phyloP scores from a whole-genome alignment of 495 filamentous ascomycete species.

The Tuber umbilicatum region DNA sequence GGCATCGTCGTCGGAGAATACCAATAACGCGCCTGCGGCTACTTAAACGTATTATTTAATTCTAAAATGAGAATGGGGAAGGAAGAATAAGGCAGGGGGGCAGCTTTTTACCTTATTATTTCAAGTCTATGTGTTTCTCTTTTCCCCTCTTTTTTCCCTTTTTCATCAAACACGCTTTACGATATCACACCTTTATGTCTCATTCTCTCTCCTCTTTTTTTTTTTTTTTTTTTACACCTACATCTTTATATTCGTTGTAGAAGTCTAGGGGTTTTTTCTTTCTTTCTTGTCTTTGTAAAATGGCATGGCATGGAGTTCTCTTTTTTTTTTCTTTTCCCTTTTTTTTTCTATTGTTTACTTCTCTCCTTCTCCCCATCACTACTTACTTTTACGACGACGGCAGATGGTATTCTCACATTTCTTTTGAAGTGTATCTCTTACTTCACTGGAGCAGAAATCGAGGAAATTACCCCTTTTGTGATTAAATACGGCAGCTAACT shows the following conservation, averaged over 20 bases:
- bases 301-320: constrained; percentile 37
- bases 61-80: not conserved
- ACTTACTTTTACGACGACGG: constrained; percentile 14
- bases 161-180: not conserved
- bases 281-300: constrained; percentile 9
- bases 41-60: not conserved
- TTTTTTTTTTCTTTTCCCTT: constrained; percentile 29
- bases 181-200: not conserved
- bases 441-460: not conserved
- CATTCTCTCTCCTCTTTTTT: not conserved
- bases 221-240: not conserved
- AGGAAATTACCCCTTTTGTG: not conserved
- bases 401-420: constrained; percentile 29
- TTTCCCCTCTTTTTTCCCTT: not conserved
- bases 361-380: constrained; percentile 9
- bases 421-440: not conserved
- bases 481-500: not conserved
- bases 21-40: not conserved
- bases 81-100: not conserved
- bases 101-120: not conserved
- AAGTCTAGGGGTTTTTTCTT: constrained; percentile 32
- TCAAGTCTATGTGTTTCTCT: not conserved
- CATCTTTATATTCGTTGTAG: constrained; percentile 29
- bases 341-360: constrained; percentile 14
- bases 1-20: not conserved